Percentiles rank a stretch among this genome's conserved stretches.
These are phyloP conservation scores for Cryptosporidium baileyi DNA, from an alignment of 169 alveolate genomes.

Conservation along the genomic window DNA sequence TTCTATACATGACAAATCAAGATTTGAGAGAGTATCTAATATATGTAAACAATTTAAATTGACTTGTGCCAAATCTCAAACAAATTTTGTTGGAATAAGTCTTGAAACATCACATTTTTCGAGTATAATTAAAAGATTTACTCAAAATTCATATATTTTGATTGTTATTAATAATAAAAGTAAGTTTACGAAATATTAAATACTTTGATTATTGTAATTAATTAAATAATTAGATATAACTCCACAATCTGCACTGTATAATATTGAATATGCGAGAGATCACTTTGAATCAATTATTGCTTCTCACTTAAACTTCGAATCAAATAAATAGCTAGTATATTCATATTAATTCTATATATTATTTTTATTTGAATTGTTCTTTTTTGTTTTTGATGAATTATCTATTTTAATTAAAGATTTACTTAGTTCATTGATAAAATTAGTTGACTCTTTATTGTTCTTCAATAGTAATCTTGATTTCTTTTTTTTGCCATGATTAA, in stretches of 20 bases:
- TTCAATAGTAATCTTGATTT: slow-evolving; percentile 29
- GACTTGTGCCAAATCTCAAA: slow-evolving; percentile 87
- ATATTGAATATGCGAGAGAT: slow-evolving; percentile 74
- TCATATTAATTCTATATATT: background rate
- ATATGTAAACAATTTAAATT: slow-evolving; percentile 90
- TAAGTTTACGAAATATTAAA: slow-evolving; percentile 36
- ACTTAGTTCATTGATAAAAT: background rate
- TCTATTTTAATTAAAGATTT: slow-evolving; percentile 6
- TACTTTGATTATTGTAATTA: background rate
- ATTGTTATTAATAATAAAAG: slow-evolving; percentile 84
- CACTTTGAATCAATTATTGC: slow-evolving; percentile 71
- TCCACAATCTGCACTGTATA: slow-evolving; percentile 66
- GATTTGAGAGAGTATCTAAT: slow-evolving; percentile 92
- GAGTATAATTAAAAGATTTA: slow-evolving; percentile 88
- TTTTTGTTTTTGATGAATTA: background rate
- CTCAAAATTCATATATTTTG: slow-evolving; percentile 88
- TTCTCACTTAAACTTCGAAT: slow-evolving; percentile 19
- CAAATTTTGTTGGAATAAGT: slow-evolving; percentile 82
- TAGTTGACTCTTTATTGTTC: background rate
- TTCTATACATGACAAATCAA: slow-evolving; percentile 72
- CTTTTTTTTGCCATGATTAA: slow-evolving; percentile 32
- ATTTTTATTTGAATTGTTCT: background rate
- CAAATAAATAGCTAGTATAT: background rate
- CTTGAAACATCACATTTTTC: slow-evolving; percentile 84
- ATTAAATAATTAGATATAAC: background rate